Evolutionary conservation across 2,329 filamentous ascomycete genomes (phyloP).

Genomic region (Nannizziopsis barbatae): DNA sequence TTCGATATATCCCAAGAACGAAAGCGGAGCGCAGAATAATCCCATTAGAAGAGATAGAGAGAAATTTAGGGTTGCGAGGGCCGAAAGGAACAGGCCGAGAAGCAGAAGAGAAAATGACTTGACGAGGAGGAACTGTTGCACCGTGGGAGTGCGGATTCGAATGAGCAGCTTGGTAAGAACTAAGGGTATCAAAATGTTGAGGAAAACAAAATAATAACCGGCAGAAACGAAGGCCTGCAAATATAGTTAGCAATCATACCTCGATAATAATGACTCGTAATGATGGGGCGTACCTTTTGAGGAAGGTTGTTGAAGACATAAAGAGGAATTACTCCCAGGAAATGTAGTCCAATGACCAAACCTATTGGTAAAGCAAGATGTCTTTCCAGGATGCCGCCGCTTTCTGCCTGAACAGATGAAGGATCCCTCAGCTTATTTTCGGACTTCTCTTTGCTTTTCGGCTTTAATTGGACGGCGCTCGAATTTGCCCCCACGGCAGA

Average conservation of each 20-base stretch:
- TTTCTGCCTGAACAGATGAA: conserved; percentile 14
- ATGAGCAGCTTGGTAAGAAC: conserved; percentile 47
- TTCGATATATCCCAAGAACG: conserved; percentile 46
- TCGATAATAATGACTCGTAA: background rate
- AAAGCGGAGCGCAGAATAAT: conserved; percentile 63
- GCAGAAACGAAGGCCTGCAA: conserved; percentile 47
- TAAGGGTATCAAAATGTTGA: conserved; percentile 48
- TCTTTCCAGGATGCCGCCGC: conserved; percentile 27
- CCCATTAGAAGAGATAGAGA: conserved; percentile 78
- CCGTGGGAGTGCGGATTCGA: conserved; percentile 41
- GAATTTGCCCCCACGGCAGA: conserved; percentile 9
- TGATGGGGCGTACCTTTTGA: conserved; percentile 44
- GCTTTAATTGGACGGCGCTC: conserved; percentile 24
- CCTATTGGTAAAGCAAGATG: conserved; percentile 46
- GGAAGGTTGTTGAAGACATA: conserved; percentile 73
- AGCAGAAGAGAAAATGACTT: conserved; percentile 89
- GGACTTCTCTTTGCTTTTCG: conserved; percentile 16
- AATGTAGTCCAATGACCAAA: conserved; percentile 61
- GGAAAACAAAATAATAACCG: conserved; percentile 48
- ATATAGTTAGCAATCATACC: conserved; percentile 15
- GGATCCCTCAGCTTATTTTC: conserved; percentile 14
- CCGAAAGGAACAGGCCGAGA: conserved; percentile 81
- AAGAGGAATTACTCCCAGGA: conserved; percentile 67
- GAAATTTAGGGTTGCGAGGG: conserved; percentile 92
- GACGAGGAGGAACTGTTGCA: conserved; percentile 64